Evolutionary conservation across 2,329 filamentous ascomycete genomes (phyloP).

Genomic region (Aspergillus sp.): DNA sequence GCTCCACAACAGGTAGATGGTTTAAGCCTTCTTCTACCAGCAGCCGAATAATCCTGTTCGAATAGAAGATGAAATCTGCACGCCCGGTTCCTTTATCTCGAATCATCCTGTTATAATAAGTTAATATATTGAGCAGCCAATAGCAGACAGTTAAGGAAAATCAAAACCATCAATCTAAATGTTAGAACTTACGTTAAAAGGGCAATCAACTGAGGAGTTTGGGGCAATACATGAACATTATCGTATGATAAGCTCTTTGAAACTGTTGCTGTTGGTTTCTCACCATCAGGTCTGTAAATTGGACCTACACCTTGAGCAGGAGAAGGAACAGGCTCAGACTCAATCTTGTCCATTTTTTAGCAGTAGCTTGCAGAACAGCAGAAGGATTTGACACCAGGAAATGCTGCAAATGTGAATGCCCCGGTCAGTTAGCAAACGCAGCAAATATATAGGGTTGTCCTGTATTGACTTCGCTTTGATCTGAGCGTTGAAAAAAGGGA

Average conservation of each 20-base stretch:
- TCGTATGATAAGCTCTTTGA: constrained; percentile 74
- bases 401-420: too few species aligned
- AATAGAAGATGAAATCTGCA: constrained; percentile 98
- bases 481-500: too few species aligned
- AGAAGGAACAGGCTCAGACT: constrained; percentile 28
- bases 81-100: constrained; percentile 82
- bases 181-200: constrained; percentile 72
- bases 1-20: constrained; percentile 84
- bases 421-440: background rate
- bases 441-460: background rate
- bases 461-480: too few species aligned
- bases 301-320: constrained; percentile 68
- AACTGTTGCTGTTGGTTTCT: constrained; percentile 82
- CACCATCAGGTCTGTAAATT: constrained; percentile 64
- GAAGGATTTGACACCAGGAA: background rate
- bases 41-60: constrained; percentile 92
- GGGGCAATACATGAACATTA: constrained; percentile 82
- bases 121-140: constrained; percentile 6
- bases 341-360: constrained; percentile 20
- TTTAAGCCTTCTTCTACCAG: constrained; percentile 96
- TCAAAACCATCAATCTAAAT: too few species aligned
- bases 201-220: constrained; percentile 95
- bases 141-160: too few species aligned
- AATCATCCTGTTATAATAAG: constrained; percentile 66
- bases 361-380: background rate